Evolutionary conservation across 768 basidiomycete genomes (phyloP), one percentile per base, ranked within the genome.

Genomic region (Amanita rimosa): DNA sequence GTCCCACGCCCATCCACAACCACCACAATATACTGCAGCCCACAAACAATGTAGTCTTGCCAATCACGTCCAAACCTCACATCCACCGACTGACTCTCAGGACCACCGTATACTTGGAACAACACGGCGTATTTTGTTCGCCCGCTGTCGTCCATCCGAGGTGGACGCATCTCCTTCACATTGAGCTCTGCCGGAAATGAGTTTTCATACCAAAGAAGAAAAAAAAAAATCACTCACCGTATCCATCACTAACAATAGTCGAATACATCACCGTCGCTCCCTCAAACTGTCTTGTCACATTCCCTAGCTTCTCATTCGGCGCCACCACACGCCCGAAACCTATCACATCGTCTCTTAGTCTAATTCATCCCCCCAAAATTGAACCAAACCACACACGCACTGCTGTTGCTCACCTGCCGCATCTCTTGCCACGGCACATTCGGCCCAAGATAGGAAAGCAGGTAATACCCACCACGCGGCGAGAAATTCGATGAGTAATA

Each of bases 111-210:
- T 79, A 95, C 88, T 38, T 76, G 71, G 71, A 98, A 92, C 24
- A 99, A 69, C 17, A 97, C 92, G 1, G 96, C 89, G 59, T 99
- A 98, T 62, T 95, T 93, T 7, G 85, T 90, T 38, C 88, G 80
- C n/a, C 96, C 96, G 17, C 90, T 85, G 57, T 87, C 83, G 57
- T 99, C 96, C 82, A 98, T 87, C 51, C 77, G 74, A 3, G 92
- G 91, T 14, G 96, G 96, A 13, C 90, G 79, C 55, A 95, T 76
- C 67, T 97, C 94, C 58, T 86, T 75, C 48, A 88, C 86, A 62
- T 96, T 96, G 48, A 97, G 68, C 58, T 90, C 91, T 93, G 56
- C 26, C 17, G 29, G 8, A 36, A 24, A 27, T 16, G 35, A 46
- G 26, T 13, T 8, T 21, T 26, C 6, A n/a, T n/a, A n/a, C 22